Percentiles rank a stretch among this genome's conserved stretches.
phyloP scores from a whole-genome alignment of 2,329 filamentous ascomycete species.

The Talaromyces sp. region DNA sequence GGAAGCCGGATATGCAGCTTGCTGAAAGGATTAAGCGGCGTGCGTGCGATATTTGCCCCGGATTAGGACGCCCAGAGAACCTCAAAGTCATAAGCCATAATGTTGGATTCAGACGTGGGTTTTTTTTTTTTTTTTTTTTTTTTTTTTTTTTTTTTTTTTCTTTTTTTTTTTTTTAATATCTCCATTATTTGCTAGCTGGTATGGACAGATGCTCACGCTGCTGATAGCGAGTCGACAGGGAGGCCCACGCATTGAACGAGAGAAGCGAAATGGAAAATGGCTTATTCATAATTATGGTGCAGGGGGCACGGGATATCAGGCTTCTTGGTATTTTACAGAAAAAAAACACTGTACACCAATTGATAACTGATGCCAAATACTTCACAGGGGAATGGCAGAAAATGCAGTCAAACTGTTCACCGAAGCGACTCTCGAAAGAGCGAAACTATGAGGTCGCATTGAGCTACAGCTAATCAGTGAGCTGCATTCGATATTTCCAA shows the following conservation, averaged over 20 bases:
- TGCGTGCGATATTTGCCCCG: conserved; percentile 25
- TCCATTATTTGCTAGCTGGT: not conserved
- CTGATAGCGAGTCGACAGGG: conserved; percentile 1
- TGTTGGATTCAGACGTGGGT: conserved; percentile 2
- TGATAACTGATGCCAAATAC: not conserved
- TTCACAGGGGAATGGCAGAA: conserved; percentile 1
- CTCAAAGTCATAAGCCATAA: conserved; percentile 1
- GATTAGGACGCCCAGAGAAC: conserved; percentile 17
- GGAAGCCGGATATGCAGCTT: conserved; percentile 25
- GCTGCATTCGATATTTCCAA: not conserved
- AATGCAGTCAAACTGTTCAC: conserved; percentile 2
- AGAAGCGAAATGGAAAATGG: not conserved
- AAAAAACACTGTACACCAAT: not conserved
- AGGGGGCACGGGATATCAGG: conserved; percentile 5
- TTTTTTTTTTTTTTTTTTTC: too few species aligned
- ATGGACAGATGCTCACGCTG: not conserved
- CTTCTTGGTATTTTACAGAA: conserved; percentile 2
- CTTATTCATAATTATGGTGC: conserved; percentile 26
- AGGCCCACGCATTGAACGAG: not conserved
- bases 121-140: too few species aligned
- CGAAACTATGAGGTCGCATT: not conserved
- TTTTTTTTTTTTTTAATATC: too few species aligned
- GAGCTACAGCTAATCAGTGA: not conserved
- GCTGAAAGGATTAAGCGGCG: conserved; percentile 27
- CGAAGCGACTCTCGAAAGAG: conserved; percentile 3